Base-by-base conservation (phyloP, 371 early-diverging fungal species). In the Mucor plumbeus region DNA sequence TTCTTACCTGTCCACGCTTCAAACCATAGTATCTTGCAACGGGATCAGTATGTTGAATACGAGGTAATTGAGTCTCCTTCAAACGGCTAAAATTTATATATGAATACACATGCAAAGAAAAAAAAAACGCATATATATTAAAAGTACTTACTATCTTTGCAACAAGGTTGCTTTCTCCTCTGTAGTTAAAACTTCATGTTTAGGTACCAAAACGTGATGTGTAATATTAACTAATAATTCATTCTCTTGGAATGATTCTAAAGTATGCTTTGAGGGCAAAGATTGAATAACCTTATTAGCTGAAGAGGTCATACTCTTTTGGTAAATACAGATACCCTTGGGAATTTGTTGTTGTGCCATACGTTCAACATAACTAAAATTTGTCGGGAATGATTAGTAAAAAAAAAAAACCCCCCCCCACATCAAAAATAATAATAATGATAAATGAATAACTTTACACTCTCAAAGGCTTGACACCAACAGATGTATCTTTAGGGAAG, bases 161-260 rank as follows among this genome's bases (percentile, higher is more conserved):
- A 99, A 80, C 63, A 99, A 86, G 10, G 90, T 89, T 71, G 91
- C 85, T 86, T 97, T 98, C 77, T 99, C 99, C 70, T 95, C 98
- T 11, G 87, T 78, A 11, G 87, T 85, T 47, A 99, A 79, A 8
- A 99, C 92, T 71, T 90, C 92, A 75, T 99, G 99, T 73, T 91
- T 90, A 31, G 99, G 99, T 19, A 99, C 99, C 56, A 99, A 85
- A 48, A 88, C 87, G 80, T 99, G 99, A 70, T 96, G 88, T 40
- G 99, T 99, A 63, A 99, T 98, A 81, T 99, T 99, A 70, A 99
- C 98, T 41, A 99, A 79, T 60, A 99, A 78, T 77, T 99, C 99
- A 57, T 91, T 85, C 75, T 99, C 98, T 69, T 93, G 85, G 82
- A 99, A 99, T 8, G 92, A 86, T 73, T 99, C 99, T 41, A 99